These are phyloP conservation scores for Triticum urartu DNA, from an alignment of 176 grass and related monocot species.

Conservation along the genomic window DNA sequence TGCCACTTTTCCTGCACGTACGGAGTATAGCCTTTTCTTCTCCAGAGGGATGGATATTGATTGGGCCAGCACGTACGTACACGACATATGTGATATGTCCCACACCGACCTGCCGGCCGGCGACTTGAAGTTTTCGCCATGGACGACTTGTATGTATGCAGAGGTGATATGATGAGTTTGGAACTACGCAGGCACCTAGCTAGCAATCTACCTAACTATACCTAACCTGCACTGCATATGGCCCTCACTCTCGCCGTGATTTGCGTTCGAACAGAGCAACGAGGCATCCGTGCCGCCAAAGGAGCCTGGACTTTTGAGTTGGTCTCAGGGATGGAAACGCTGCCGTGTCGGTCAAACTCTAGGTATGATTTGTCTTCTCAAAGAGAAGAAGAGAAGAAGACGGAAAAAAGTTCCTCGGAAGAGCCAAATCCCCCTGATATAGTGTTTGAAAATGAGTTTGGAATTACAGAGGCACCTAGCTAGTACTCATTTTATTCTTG, in stretches of 20 bases:
- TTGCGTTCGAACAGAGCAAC: background rate
- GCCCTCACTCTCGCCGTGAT: slow-evolving; percentile 3
- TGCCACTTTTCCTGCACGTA: background rate
- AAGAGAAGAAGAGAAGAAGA: background rate
- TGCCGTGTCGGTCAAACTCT: background rate
- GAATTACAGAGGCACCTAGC: too few relatives aligned
- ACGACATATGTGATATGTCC: background rate
- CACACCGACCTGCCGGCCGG: background rate
- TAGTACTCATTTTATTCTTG: too few relatives aligned
- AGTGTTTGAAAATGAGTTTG: too few relatives aligned
- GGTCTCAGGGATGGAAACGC: background rate
- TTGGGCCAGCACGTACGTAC: background rate
- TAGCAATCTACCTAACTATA: background rate
- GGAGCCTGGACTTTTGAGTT: background rate
- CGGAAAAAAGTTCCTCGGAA: background rate
- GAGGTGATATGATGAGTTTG: background rate
- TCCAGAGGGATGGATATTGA: background rate
- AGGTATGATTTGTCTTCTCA: background rate
- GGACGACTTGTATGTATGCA: background rate
- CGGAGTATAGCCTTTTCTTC: background rate
- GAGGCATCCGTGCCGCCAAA: slow-evolving; percentile 4
- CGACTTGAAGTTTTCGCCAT: background rate
- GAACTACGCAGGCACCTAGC: background rate
- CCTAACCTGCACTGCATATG: background rate
- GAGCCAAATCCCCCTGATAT: too few relatives aligned